phyloP scores from a whole-genome alignment of 305 asterid genomes.

The Fraxinus baroniana region DNA sequence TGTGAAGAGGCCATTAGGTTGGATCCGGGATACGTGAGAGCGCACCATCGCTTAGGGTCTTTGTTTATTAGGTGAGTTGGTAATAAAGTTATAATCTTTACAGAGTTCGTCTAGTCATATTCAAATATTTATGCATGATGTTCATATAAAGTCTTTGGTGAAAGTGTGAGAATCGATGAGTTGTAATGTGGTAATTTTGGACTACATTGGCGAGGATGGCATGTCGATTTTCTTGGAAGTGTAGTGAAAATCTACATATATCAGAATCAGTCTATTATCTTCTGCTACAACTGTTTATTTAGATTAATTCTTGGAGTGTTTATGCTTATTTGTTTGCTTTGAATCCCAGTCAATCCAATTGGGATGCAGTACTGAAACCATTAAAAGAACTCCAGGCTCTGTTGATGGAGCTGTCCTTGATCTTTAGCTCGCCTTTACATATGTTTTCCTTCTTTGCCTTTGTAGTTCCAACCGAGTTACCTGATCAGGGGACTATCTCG shows the following conservation, averaged over 20 bases:
- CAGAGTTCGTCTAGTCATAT: neutral
- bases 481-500: neutral
- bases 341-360: conserved; percentile 2
- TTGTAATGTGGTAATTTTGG: conserved; percentile 19
- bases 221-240: conserved; percentile 7
- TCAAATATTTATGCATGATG: conserved; percentile 10
- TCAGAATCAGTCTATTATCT: conserved; percentile 19
- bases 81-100: conserved; percentile 18
- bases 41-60: conserved; percentile 86
- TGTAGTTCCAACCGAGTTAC: conserved; percentile 12
- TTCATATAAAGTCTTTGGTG: neutral
- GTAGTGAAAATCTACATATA: conserved; percentile 22
- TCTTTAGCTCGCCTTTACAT: conserved; percentile 20
- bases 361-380: neutral
- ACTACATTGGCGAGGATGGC: conserved; percentile 17
- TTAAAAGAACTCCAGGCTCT: neutral
- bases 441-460: conserved; percentile 18
- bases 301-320: conserved; percentile 16
- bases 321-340: conserved; percentile 34
- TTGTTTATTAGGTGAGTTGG: conserved; percentile 75
- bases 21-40: conserved; percentile 76
- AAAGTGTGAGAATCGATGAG: conserved; percentile 8
- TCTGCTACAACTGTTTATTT: conserved; percentile 28
- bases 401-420: conserved; percentile 21
- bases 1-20: conserved; percentile 80